Evolutionary conservation across 257 asterid species (phyloP).

Genomic region (Penstemon newberryi): DNA sequence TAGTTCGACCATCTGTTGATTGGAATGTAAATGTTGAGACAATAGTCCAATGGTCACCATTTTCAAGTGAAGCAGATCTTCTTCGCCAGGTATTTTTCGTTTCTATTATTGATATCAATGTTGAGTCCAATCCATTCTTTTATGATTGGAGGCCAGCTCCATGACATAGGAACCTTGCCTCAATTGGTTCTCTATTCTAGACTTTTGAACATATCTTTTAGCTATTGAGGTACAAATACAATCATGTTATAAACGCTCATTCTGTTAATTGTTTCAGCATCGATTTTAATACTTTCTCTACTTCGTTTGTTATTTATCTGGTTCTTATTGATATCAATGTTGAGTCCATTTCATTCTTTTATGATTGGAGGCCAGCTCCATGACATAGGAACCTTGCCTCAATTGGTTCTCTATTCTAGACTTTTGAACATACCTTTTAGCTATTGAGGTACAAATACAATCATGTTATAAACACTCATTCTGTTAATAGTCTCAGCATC

Average conservation of each 20-base stretch:
- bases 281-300: slow-evolving; percentile 31
- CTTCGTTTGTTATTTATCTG: slow-evolving; percentile 15
- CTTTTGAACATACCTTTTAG: neutral
- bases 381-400: neutral
- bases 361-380: neutral
- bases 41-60: slow-evolving; percentile 89
- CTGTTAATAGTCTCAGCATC: neutral
- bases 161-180: neutral
- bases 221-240: slow-evolving; percentile 4
- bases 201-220: neutral
- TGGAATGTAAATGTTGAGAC: slow-evolving; percentile 71
- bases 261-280: neutral
- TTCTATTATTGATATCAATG: slow-evolving; percentile 12
- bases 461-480: neutral
- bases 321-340: slow-evolving; percentile 10
- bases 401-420: neutral
- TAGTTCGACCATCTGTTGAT: slow-evolving; percentile 43
- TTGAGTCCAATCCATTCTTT: neutral
- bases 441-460: slow-evolving; percentile 2
- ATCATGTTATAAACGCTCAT: neutral
- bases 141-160: neutral
- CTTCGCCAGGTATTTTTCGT: slow-evolving; percentile 62
- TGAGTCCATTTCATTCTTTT: neutral
- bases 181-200: neutral
- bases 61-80: slow-evolving; percentile 83